A percentile compares a stretch with the other conserved stretches of the same genome.
Evolutionary conservation across 495 filamentous ascomycete genomes (phyloP).

Genomic region (Mycothermus thermophilus): DNA sequence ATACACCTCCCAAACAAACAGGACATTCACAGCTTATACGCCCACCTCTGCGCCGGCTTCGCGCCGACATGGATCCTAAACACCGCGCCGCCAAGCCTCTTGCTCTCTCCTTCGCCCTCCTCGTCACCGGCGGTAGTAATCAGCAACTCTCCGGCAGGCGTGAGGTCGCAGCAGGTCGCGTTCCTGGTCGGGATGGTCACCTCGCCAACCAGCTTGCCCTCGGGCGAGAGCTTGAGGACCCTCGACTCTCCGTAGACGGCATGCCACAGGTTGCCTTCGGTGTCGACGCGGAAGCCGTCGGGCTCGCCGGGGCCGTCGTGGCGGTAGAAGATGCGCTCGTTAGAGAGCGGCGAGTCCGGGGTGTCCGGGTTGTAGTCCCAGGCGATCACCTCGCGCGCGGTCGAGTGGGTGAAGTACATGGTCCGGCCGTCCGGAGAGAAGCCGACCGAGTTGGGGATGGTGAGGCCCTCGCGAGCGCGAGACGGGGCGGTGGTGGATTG

Average conservation of each 20-base stretch:
- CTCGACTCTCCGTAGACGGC: conserved; percentile 60
- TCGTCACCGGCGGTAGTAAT: conserved; percentile 55
- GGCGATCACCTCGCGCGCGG: conserved; percentile 53
- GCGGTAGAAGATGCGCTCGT: conserved; percentile 54
- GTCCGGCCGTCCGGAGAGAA: conserved; percentile 58
- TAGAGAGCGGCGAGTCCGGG: conserved; percentile 50
- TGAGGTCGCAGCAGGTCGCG: conserved; percentile 59
- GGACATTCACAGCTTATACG: conserved; percentile 39
- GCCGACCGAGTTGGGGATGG: conserved; percentile 78
- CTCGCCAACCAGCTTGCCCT: conserved; percentile 51
- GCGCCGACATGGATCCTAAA: conserved; percentile 58
- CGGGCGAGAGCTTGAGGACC: conserved; percentile 52
- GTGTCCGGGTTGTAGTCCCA: conserved; percentile 57
- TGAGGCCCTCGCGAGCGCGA: conserved; percentile 24
- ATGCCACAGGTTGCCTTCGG: conserved; percentile 60
- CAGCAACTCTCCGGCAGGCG: conserved; percentile 57
- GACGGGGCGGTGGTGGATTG: conserved; percentile 6
- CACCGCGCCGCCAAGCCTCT: conserved; percentile 47
- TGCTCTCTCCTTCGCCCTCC: conserved; percentile 45
- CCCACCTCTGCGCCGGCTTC: conserved; percentile 41
- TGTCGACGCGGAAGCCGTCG: conserved; percentile 64
- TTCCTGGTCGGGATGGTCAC: conserved; percentile 53
- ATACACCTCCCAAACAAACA: too few relatives aligned
- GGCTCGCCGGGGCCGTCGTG: conserved; percentile 49
- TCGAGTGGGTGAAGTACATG: conserved; percentile 75